These are phyloP conservation scores for Lactarius pseudohatsudake DNA, from an alignment of 768 basidiomycete genomes.

Conservation along the genomic window DNA sequence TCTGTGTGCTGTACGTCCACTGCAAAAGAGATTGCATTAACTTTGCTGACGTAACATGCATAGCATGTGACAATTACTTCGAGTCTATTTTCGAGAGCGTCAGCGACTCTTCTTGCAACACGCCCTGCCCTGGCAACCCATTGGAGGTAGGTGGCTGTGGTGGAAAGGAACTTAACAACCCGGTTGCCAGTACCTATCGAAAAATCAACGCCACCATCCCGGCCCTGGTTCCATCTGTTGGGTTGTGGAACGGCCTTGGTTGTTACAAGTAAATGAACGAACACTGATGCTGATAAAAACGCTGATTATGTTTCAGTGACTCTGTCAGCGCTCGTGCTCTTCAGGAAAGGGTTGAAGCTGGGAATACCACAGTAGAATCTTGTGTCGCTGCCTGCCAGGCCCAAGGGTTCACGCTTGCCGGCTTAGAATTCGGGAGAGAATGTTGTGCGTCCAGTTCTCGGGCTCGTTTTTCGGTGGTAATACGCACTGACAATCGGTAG, in stretches of 20 bases:
- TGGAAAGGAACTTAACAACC: conserved; percentile 25
- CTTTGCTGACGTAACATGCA: not conserved
- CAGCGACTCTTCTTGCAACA: conserved; percentile 44
- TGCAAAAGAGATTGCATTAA: too few species aligned
- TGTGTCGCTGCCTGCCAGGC: conserved; percentile 67
- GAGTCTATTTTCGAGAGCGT: conserved; percentile 52
- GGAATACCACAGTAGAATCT: conserved; percentile 59
- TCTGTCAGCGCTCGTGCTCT: conserved; percentile 37
- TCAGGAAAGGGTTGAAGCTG: conserved; percentile 35
- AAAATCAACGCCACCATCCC: conserved; percentile 55
- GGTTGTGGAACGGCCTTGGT: conserved; percentile 67
- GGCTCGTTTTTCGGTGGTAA: not conserved
- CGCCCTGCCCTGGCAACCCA: conserved; percentile 57
- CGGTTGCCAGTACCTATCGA: conserved; percentile 52
- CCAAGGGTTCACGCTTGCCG: conserved; percentile 68
- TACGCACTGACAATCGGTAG: not conserved
- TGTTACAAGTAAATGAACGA: conserved; percentile 59
- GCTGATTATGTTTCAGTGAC: conserved; percentile 34
- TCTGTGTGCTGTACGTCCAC: conserved; percentile 52
- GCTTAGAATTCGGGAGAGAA: conserved; percentile 40
- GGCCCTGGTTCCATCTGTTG: conserved; percentile 50
- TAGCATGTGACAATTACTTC: conserved; percentile 12
- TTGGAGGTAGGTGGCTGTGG: conserved; percentile 59
- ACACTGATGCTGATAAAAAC: not conserved
- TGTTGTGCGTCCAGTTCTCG: not conserved